phyloP scores from a whole-genome alignment of 495 filamentous ascomycete species.

The Podospora tetraspora region DNA sequence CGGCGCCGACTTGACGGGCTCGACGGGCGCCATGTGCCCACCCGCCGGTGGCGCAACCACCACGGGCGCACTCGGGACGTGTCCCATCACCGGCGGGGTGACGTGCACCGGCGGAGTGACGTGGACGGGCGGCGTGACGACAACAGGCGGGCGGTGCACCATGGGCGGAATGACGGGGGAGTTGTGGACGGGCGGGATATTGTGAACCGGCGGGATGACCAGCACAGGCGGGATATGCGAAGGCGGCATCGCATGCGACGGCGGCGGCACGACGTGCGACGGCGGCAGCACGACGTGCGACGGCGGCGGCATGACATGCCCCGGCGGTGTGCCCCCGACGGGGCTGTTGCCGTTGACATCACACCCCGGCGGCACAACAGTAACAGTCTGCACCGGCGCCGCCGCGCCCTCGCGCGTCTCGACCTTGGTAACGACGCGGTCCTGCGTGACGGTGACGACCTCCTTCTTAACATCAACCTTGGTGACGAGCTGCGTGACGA shows the following conservation, averaged over 20 bases:
- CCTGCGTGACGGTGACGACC: conserved; percentile 2
- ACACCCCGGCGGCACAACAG: conserved; percentile 4
- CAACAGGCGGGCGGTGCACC: not conserved
- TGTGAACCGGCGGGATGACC: not conserved
- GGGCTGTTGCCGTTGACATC: not conserved
- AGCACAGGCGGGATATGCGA: not conserved
- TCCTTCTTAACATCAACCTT: not conserved
- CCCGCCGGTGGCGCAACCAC: not conserved
- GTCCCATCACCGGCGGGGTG: not conserved
- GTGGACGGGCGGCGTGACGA: not conserved
- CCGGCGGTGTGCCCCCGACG: not conserved
- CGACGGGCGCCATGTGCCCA: not conserved
- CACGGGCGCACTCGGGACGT: not conserved
- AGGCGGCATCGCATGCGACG: not conserved
- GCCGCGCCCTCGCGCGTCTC: not conserved
- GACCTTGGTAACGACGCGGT: not conserved
- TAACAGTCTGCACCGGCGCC: not conserved
- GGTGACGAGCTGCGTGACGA: conserved; percentile 9
- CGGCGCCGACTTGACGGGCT: not conserved
- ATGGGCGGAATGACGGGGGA: too few relatives aligned
- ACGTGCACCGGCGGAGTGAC: not conserved
- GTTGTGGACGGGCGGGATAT: not conserved
- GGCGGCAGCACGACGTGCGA: not conserved
- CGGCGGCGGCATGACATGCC: not conserved
- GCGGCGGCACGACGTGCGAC: not conserved